Base-by-base conservation (phyloP, 176 grass and related monocot genomes). In the Ensete ventricosum region DNA sequence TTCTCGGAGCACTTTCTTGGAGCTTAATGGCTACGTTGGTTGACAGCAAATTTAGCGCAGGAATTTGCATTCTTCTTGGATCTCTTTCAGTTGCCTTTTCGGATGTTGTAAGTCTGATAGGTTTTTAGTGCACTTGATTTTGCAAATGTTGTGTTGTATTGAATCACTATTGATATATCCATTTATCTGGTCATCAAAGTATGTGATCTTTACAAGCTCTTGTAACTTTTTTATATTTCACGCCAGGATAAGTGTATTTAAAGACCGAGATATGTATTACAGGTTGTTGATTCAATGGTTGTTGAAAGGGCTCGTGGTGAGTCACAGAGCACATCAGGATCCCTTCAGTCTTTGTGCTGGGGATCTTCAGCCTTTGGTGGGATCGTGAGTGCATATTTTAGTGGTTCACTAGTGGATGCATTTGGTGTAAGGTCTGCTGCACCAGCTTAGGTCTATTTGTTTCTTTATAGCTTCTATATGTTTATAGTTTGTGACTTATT, bases 81-180 rank as follows among this genome's bases (percentile, higher is more conserved):
- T 99, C 91, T 77, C 86, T 99, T 82, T 95, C 96, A 81, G 96
- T 99, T 81, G 96, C 96, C 86, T 99, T 99, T 76, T 94, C 96
- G 20, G 96, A 99, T 77, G 96, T 99, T 81, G 96, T 99, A 85
- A 94, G 88, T 90, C 20, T 64, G 55, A 17, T 27, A 19, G 25
- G 9, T 54, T 17, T 73, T 54, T 9, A 8, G 20, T 53, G 1
- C 14, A 26, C 20, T 73, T 73, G 54, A 23, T 25, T 74, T 16
- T 34, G 2, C 43, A 70, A 50, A 12, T 17, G 21, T 51, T 70
- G 11, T 70, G 67, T 50, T 70, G 11, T 9, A 50, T 43, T 43
- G 34, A 5, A 5, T 43, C 3, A 4, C 34, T 43, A 43, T 51
- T 50, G 14, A 20, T 70, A 21, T 70, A 10, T 10, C 9, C 9